Evolutionary conservation across 1,284 basidiomycete species (phyloP), one percentile per base, ranked within the genome.

Genomic region (Bondarzewia mesenterica): DNA sequence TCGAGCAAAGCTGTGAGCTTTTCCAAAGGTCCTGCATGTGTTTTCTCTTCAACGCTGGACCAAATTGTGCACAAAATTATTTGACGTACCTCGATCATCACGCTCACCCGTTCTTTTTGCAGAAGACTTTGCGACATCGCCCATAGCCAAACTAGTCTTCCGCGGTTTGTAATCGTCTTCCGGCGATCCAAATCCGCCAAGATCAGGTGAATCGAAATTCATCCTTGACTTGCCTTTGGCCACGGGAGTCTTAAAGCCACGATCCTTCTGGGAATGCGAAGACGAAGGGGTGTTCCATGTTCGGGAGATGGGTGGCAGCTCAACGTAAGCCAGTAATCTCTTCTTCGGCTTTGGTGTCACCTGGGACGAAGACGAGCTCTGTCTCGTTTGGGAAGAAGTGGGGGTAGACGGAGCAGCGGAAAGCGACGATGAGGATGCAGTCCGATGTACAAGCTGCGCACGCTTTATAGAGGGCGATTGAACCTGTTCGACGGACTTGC

Each of bases 1-100:
- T 94, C 90, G 1, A 94, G 69, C 16, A 85, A 62, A 5, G 73
- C 72, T 2, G 71, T 72, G 5, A 95, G 71, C 60, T 88, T 93
- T 58, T 90, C 82, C 7, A 90, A 66, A 0, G 86, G 82, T 1
- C 66, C 86, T 90, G 56, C 43, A 26, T 15, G 3, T n/a, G n/a
- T 36, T 39, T 42, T 18, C n/a, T 36, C 70, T 2, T 12, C 25
- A 27, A 14, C n/a, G 44, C 10, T 35, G 27, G 18, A 26, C 32
- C 8, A 41, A 16, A 22, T 40, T 20, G 20, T 5, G 5, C 42
- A 43, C 21, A 18, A 12, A 20, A 15, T 22, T 16, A 40, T 12
- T 12, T 21, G 18, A 27, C 42, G 52, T 53, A 89, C 85, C 81
- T 67, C 87, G 68, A 23, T 82, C 81, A 61, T 91, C 89, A 42